Base-by-base conservation (phyloP, 2,329 filamentous ascomycete species). In the Trichophyton rubrum region DNA sequence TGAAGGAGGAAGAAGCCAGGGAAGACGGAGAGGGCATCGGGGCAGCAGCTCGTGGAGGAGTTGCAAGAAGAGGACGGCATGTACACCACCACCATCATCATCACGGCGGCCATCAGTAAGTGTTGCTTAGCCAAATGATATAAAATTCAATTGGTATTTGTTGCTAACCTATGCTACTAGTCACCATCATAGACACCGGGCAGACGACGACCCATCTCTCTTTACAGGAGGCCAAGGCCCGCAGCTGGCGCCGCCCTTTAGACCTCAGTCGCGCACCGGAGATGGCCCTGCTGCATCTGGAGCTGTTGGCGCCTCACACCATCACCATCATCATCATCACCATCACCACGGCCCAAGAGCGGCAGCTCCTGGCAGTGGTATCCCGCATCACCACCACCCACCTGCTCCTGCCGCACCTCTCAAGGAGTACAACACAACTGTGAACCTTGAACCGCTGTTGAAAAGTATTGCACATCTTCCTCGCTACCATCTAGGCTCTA, bases 401-500 rank as follows among this genome's bases (percentile, higher is more conserved):
- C 58, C 41, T 56, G 62, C 20, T 59, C 64, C 60, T 62, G 55
- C 67, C 1, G 65, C 62, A 75, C 75, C 59, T 71, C 77, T 63
- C 66, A 85, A 49, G 78, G 83, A 61, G 85, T 86, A 69, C 5
- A 85, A 84, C 63, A 84, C 82, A 2, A 82, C 81, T 15, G 80
- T 95, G 24, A 82, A 82, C 8, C 88, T 87, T 1, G 80, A 87
- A 63, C 80, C 82, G 0, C 82, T 96, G 0, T 72, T 96, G 11
- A 84, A 90, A 1, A 85, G 84, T 33, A 84, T 92, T 3, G 80
- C 85, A 0, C 77, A 86, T 61, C 79, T 83, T 17, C 87, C 89
- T 7, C 86, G 90, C 8, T 82, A 84, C 60, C 90, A 96, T 70
- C 81, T 97, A 1, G 92, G 92, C 38, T 89, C 90, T 61, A 87